Evolutionary conservation across 2,329 filamentous ascomycete species (phyloP).

Genomic region (Calonectria naviculata): DNA sequence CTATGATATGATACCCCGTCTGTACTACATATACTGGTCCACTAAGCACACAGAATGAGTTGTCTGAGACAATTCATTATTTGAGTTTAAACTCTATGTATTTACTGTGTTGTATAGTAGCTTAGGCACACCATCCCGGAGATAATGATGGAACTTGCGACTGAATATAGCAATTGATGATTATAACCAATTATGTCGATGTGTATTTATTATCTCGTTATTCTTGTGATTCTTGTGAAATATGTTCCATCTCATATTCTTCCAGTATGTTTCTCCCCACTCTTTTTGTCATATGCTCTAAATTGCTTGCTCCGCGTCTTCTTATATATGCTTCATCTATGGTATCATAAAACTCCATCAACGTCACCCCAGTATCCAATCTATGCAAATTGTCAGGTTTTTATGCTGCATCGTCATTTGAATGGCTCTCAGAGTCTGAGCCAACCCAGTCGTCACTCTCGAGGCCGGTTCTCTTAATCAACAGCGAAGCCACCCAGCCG

Average conservation of each 20-base stretch:
- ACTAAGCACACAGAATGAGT: too few relatives aligned
- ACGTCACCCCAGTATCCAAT: neutral
- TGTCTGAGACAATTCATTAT: too few relatives aligned
- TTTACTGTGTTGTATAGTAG: too few relatives aligned
- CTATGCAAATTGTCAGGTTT: neutral
- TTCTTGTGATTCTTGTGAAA: neutral
- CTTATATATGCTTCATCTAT: constrained; percentile 10
- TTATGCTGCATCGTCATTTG: constrained; percentile 35
- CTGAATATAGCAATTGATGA: neutral
- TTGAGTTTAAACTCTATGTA: too few relatives aligned
- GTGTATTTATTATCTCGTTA: neutral
- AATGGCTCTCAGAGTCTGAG: constrained; percentile 39
- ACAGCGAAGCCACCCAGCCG: constrained; percentile 83
- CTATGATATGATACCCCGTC: neutral
- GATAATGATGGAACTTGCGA: too few relatives aligned
- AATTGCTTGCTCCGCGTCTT: neutral
- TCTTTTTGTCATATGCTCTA: neutral
- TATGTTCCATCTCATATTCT: neutral
- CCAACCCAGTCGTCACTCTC: constrained; percentile 68
- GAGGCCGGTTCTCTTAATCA: constrained; percentile 73
- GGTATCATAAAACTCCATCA: neutral
- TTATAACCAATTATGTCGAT: neutral
- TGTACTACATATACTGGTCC: too few relatives aligned
- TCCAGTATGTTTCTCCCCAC: neutral
- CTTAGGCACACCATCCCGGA: too few relatives aligned